Base-by-base conservation (phyloP, 164 flowering plant genomes). In the Santalum album region DNA sequence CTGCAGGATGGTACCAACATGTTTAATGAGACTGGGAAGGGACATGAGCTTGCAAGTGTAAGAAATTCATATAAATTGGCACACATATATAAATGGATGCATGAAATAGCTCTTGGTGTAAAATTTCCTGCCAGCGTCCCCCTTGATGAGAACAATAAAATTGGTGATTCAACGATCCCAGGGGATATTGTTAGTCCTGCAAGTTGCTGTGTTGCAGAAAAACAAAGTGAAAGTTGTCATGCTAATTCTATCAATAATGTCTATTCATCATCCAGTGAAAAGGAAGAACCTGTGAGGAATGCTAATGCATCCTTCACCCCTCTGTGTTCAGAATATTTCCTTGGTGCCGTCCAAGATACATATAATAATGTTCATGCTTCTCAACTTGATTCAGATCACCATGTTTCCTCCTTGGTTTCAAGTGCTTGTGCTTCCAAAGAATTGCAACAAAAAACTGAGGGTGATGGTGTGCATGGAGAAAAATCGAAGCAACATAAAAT, bases 41-140 rank as follows among this genome's bases (percentile, higher is more conserved):
- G 54, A 24, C 61, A 59, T 50, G 62, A 67, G 51, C 51, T 66
- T 34, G 48, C 60, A 50, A 62, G 68, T 67, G 25, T 63, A 15
- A 68, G 73, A 50, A 53, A 71, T 22, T 65, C 73, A 20, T 66
- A 49, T 66, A 70, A 73, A 53, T 40, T 76, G 46, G 59, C 59
- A 23, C 59, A 65, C n/a, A 58, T 67, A 23, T 77, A 80, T 69
- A 65, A 70, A 39, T 78, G 81, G 88, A 66, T 79, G 73, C 64
- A 53, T 46, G 49, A 57, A 59, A 55, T 29, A 35, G 24, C 66
- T 54, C 64, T 69, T 53, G 1, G 48, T 55, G 58, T 58, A 43
- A 63, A 64, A 36, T 55, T 44, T 60, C 61, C 44, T 40, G 49
- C 54, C 15, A 51, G 59, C 14, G 25, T 60, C 11, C 24, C 60